Evolutionary conservation across 1,284 basidiomycete genomes (phyloP).

Genomic region (Farysia itapuensis): DNA sequence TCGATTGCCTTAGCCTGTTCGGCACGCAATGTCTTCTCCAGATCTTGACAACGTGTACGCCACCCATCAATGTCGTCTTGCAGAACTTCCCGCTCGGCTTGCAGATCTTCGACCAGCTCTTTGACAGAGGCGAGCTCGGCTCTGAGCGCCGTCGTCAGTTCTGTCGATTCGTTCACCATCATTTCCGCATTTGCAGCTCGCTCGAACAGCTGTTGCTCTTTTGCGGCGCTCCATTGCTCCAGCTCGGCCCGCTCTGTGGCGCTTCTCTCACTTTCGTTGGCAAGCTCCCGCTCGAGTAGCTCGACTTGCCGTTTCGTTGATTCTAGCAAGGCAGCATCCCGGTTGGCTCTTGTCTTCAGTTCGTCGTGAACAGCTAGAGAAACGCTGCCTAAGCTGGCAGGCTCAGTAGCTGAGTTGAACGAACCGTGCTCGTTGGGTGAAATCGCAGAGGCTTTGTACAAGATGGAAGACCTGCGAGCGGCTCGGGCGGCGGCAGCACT

Average conservation of each 20-base stretch:
- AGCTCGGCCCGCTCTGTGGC: constrained; percentile 40
- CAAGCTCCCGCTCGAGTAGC: constrained; percentile 33
- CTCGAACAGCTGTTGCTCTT: constrained; percentile 33
- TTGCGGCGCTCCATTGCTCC: constrained; percentile 43
- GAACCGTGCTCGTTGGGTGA: too few species aligned
- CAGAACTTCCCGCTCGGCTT: constrained; percentile 54
- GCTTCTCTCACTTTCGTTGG: constrained; percentile 31
- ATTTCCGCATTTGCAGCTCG: constrained; percentile 36
- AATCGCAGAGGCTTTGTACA: constrained; percentile 44
- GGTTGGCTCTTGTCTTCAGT: constrained; percentile 40
- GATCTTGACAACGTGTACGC: constrained; percentile 50
- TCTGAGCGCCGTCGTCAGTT: constrained; percentile 8
- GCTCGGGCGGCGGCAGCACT: constrained; percentile 12
- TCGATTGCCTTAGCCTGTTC: constrained; percentile 48
- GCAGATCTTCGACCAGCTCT: constrained; percentile 43
- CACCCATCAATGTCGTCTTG: constrained; percentile 56
- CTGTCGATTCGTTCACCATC: constrained; percentile 12
- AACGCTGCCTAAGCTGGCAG: constrained; percentile 24
- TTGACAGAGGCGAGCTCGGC: constrained; percentile 18
- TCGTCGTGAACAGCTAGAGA: constrained; percentile 42
- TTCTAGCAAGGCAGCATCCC: constrained; percentile 40
- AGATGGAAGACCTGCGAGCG: constrained; percentile 31
- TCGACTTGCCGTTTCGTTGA: constrained; percentile 42
- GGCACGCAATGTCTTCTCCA: constrained; percentile 45
- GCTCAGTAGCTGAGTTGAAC: constrained; percentile 18